Evolutionary conservation across 768 basidiomycete species (phyloP).

Genomic region (Leccinellum albellum): DNA sequence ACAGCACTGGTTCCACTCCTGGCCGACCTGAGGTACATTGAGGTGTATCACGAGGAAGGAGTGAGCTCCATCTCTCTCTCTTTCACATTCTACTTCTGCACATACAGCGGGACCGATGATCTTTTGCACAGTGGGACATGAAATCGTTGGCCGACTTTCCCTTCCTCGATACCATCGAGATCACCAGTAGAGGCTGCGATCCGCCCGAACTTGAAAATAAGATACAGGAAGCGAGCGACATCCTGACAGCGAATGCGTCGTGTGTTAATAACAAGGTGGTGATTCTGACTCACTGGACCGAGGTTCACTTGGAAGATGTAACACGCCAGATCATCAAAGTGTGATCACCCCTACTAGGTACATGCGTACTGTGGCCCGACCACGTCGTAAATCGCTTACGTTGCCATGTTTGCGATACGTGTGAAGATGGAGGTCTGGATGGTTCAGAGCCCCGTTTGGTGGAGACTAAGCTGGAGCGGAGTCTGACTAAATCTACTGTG

Average conservation of each 20-base stretch:
- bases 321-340: constrained; percentile 3
- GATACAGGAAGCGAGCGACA: neutral
- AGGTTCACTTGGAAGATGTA: neutral
- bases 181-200: neutral
- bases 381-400: neutral
- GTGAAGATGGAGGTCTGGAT: neutral
- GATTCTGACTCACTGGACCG: neutral
- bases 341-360: neutral
- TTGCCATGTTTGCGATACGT: neutral
- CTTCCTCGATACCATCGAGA: constrained; percentile 7
- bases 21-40: constrained; percentile 5
- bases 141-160: neutral
- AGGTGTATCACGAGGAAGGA: neutral
- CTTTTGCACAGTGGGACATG: neutral
- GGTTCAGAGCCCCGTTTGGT: neutral
- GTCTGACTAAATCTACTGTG: too few species aligned
- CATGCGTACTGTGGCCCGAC: neutral
- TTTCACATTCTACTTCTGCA: neutral
- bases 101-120: neutral
- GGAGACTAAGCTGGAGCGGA: too few species aligned
- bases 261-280: constrained; percentile 1
- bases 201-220: neutral
- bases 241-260: constrained; percentile 7
- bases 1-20: constrained; percentile 6
- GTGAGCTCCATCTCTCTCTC: neutral